phyloP scores from a whole-genome alignment of 2,329 filamentous ascomycete genomes.

The Penicillium janthinellum region DNA sequence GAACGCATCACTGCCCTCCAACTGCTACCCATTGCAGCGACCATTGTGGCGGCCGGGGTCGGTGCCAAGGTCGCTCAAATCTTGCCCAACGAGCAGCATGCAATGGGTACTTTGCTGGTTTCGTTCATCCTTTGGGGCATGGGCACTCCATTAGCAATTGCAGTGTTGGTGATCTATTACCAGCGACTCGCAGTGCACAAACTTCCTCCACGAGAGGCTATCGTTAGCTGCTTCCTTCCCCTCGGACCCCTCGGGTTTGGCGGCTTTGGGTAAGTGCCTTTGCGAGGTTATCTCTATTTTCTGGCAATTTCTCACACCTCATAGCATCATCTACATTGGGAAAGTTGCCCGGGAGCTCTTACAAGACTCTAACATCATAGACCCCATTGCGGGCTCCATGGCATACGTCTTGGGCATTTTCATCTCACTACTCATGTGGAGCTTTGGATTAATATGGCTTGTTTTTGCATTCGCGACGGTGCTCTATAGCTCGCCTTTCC shows the following conservation, averaged over 20 bases:
- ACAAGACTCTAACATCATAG: conserved; percentile 40
- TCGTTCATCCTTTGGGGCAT: conserved; percentile 71
- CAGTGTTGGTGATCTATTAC: conserved; percentile 69
- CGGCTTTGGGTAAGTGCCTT: conserved; percentile 52
- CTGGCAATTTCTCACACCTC: not conserved
- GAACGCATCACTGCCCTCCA: conserved; percentile 65
- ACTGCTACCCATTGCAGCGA: conserved; percentile 67
- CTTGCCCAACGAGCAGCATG: conserved; percentile 57
- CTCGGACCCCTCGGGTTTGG: conserved; percentile 68
- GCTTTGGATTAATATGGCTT: conserved; percentile 58
- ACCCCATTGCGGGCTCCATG: conserved; percentile 51
- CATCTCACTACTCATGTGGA: conserved; percentile 58
- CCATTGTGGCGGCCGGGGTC: conserved; percentile 65
- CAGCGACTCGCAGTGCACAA: conserved; percentile 68
- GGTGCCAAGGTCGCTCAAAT: conserved; percentile 66
- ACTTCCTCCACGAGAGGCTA: conserved; percentile 66
- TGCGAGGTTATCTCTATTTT: not conserved
- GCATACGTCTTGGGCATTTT: conserved; percentile 62
- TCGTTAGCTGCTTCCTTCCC: conserved; percentile 68
- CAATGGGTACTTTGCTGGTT: conserved; percentile 63
- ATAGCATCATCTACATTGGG: conserved; percentile 53
- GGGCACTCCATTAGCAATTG: conserved; percentile 62
- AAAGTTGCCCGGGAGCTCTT: conserved; percentile 48
- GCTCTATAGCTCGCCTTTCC: conserved; percentile 47
- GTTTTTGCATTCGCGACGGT: conserved; percentile 54